Evolutionary conservation across 116 monocot species (phyloP).

Genomic region (Iris pallida): DNA sequence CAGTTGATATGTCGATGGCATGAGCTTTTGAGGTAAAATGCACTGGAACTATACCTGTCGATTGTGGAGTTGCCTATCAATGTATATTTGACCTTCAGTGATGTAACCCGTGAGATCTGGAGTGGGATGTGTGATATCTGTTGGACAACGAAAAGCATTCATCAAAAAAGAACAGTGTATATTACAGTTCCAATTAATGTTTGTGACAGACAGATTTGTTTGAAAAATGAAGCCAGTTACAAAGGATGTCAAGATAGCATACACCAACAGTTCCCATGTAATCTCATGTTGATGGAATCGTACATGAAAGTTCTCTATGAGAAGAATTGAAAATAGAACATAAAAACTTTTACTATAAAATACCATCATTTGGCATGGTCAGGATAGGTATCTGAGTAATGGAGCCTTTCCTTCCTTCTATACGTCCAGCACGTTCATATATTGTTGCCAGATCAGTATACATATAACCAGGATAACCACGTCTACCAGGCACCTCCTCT

Average conservation of each 20-base stretch:
- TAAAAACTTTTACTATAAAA: not conserved
- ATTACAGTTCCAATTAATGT: not conserved
- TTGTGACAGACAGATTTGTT: not conserved
- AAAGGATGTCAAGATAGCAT: not conserved
- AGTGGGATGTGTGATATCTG: slow-evolving; percentile 99
- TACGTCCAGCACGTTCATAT: slow-evolving; percentile 99
- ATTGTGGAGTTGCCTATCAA: slow-evolving; percentile 98
- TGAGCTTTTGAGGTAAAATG: too few species aligned
- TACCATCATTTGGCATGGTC: slow-evolving; percentile 99
- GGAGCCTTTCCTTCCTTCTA: slow-evolving; percentile 99
- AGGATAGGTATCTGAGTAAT: slow-evolving; percentile 99
- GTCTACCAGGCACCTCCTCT: slow-evolving; percentile 99
- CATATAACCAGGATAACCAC: slow-evolving; percentile 99
- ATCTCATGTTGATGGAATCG: not conserved
- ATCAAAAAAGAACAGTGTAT: not conserved
- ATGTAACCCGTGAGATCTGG: slow-evolving; percentile 99
- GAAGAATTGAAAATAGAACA: not conserved
- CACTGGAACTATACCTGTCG: slow-evolving; percentile 60
- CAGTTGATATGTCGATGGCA: too few species aligned
- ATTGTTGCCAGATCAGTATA: slow-evolving; percentile 99
- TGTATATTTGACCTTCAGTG: slow-evolving; percentile 98
- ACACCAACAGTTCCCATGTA: not conserved
- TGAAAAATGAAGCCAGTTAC: not conserved
- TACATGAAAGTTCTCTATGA: not conserved
- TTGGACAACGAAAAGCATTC: slow-evolving; percentile 6